Base-by-base conservation (phyloP, 139 green algal genomes). In the Chlorella sp. region DNA sequence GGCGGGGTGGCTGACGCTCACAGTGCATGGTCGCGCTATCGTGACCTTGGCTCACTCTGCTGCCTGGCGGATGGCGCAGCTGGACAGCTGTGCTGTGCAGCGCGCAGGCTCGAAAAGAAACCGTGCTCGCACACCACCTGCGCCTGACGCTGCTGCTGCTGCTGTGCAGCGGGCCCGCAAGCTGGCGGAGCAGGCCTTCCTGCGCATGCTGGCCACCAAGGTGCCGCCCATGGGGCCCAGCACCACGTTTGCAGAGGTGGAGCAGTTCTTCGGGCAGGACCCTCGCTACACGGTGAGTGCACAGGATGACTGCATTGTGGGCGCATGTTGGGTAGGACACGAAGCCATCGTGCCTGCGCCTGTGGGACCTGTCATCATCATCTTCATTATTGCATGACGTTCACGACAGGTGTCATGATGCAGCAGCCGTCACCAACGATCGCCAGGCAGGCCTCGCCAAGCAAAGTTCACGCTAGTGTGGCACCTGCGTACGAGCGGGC, bases 161-260 rank as follows among this genome's bases (percentile, higher is more conserved):
- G n/a, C 22, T 27, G 4, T 30, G 55, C 50, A 67, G 69, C 69
- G 69, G 1, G 35, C 31, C 31, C 30, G 5, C 31, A 34, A 35
- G 3, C 26, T 27, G 5, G 24, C 51, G 20, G 32, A 65, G 30
- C 51, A 67, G 55, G 69, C 69, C 27, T 74, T 74, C 69, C 26
- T 67, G 69, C 51, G 51, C 50, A 68, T 74, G 69, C 69, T 74
- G 3, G 49, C 26, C 27, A 34, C 42, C 67, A 72, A 63, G 67
- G n/a, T 65, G 30, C 67, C 67, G n/a, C 67, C 67, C 42, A 63
- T 72, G 42, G 42, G 3, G 14, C 29, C 49, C 1, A 29, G 27
- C 42, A 72, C 67, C 5, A 61, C 42, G n/a, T 50, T 36, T 2
- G 29, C 49, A 2, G 67, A 72, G 29, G 36, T 72, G 24, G 36